Base-by-base conservation (phyloP, 352 stramenopile genomes). In the Globisporangium nodosum region DNA sequence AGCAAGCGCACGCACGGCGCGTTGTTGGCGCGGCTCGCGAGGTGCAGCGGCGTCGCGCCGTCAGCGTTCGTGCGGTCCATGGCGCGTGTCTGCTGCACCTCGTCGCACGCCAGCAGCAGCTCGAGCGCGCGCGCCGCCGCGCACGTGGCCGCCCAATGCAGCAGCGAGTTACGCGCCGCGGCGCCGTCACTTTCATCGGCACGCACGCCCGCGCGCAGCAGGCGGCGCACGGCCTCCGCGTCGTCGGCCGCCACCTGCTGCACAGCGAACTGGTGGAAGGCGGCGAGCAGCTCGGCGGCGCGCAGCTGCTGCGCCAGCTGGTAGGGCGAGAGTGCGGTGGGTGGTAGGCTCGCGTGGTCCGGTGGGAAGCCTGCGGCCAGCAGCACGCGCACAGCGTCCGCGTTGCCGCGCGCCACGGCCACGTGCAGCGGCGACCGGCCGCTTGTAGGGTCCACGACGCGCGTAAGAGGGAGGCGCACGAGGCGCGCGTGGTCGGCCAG, bases 211-310 rank as follows among this genome's bases (percentile, higher is more conserved):
- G 81, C 76, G 1, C 52, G 27, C n/a, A 95, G 70, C 61, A 95
- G 66, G 43, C 79, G 69, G 58, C 61, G 59, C 27, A 95, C 79
- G 45, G 74, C 75, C 1, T 64, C 43, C 2, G 82, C 71, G 62
- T 85, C 67, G 52, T 93, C 80, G 18, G 73, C 72, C 21, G 85
- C 85, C 35, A 95, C 71, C 49, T 95, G 76, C 58, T 95, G 85
- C 48, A 95, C 83, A n/a, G 83, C 64, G 62, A 92, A 95, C 66
- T 95, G 85, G 56, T 90, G 81, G 57, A 95, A 95, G 27, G 92
- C 83, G 53, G 86, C 73, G 31, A 95, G 52, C 24, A 92, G 64
- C 39, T 92, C 79, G 37, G 70, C 56, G 30, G 74, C 73, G 47
- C 83, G 69, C 24, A 85, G 63, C 48, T 85, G 62, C 61, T 87